These are phyloP conservation scores for Syzygium aqueum DNA, from an alignment of 345 rosid species.

Conservation along the genomic window DNA sequence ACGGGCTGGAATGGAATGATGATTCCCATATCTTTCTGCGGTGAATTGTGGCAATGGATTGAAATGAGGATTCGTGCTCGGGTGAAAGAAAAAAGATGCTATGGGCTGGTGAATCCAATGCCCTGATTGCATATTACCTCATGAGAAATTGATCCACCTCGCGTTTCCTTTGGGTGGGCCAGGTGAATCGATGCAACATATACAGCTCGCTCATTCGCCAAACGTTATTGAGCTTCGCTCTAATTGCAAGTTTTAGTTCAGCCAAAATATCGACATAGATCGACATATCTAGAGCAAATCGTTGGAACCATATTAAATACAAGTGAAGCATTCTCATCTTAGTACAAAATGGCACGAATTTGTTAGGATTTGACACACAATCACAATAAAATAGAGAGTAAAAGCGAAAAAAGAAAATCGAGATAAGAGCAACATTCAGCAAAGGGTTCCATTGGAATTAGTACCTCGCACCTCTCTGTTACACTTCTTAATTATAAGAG, in stretches of 20 bases:
- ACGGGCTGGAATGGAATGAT: not conserved
- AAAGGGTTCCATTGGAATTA: no score
- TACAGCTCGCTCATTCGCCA: not conserved
- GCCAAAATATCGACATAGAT: not conserved
- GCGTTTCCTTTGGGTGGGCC: not conserved
- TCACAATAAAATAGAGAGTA: no score
- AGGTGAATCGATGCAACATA: not conserved
- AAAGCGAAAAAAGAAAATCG: no score
- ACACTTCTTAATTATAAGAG: no score
- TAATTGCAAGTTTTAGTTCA: not conserved
- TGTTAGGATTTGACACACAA: no score
- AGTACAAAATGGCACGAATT: not conserved
- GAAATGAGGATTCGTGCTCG: not conserved
- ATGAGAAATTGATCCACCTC: not conserved
- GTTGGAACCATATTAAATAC: not conserved
- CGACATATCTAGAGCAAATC: not conserved
- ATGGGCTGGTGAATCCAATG: not conserved
- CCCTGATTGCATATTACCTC: not conserved
- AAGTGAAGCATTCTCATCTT: not conserved
- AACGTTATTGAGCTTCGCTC: not conserved
- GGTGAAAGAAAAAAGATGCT: not conserved
- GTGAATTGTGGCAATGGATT: not conserved
- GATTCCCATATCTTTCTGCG: not conserved
- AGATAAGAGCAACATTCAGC: no score
- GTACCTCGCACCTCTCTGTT: no score